These are phyloP conservation scores for Vitis hybrid DNA, from an alignment of 177 flowering plant species.

Conservation along the genomic window DNA sequence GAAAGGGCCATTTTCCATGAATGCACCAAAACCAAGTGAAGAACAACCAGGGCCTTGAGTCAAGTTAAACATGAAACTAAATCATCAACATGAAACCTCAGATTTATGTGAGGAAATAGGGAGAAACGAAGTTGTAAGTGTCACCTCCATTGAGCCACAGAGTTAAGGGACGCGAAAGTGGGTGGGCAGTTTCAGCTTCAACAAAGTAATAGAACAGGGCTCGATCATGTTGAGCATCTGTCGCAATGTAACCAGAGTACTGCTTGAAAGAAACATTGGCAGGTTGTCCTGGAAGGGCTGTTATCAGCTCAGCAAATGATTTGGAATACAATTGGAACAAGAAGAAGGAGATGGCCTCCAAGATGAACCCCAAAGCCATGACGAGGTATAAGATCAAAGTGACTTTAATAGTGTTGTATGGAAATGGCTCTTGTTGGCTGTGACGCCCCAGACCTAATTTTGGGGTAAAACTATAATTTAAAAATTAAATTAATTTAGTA, in stretches of 20 bases:
- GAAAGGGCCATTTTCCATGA: constrained; percentile 56
- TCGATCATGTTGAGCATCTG: constrained; percentile 32
- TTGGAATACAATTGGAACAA: constrained; percentile 12
- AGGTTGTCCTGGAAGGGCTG: constrained; percentile 42
- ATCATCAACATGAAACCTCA: too few species aligned
- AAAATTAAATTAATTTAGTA: too few species aligned
- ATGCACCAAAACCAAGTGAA: constrained; percentile 49
- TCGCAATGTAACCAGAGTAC: constrained; percentile 42
- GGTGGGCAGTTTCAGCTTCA: constrained; percentile 31
- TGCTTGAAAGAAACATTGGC: constrained; percentile 32
- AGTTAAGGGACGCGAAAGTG: constrained; percentile 36
- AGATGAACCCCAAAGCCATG: constrained; percentile 14
- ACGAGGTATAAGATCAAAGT: neutral
- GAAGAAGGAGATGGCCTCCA: constrained; percentile 1
- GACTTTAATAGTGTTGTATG: too few species aligned
- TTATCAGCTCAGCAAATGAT: constrained; percentile 27
- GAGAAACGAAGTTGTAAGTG: too few species aligned
- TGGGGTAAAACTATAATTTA: too few species aligned
- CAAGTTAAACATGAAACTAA: too few species aligned
- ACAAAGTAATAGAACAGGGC: constrained; percentile 49
- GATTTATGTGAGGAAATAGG: too few species aligned
- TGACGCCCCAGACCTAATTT: too few species aligned
- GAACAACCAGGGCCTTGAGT: constrained; percentile 52
- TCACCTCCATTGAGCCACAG: constrained; percentile 59
- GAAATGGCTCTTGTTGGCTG: too few species aligned